These are phyloP conservation scores for Rhynchosporium secalis DNA, from an alignment of 2,329 filamentous ascomycete genomes.

Conservation along the genomic window DNA sequence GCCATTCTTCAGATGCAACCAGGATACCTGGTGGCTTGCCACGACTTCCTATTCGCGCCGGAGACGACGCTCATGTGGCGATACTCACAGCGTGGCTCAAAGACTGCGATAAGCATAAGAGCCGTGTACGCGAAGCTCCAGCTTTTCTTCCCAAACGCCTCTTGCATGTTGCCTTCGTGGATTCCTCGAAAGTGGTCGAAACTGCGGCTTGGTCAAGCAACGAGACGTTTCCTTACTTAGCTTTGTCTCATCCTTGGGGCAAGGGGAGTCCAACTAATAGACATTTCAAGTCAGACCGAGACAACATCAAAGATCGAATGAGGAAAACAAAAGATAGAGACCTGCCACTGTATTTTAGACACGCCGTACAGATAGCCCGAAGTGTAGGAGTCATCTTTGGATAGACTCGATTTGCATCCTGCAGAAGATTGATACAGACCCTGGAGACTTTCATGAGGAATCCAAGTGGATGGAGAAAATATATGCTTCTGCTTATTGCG, in stretches of 20 bases:
- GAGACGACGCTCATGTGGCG: background rate
- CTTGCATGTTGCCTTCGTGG: too few relatives aligned
- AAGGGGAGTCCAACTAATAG: conserved; percentile 7
- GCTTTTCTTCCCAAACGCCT: too few relatives aligned
- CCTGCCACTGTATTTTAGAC: conserved; percentile 32
- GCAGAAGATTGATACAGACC: conserved; percentile 32
- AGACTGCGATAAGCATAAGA: conserved; percentile 2
- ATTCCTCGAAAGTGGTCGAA: too few relatives aligned
- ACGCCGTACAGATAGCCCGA: conserved; percentile 36
- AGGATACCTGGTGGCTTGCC: conserved; percentile 7
- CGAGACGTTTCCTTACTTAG: conserved; percentile 24
- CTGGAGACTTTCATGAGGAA: conserved; percentile 34
- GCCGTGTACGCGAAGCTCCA: background rate
- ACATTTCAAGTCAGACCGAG: conserved; percentile 7
- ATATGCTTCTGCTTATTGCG: conserved; percentile 27
- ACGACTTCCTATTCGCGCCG: background rate
- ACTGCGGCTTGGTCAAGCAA: background rate
- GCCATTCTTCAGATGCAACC: too few relatives aligned
- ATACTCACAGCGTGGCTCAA: background rate
- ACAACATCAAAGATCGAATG: conserved; percentile 11
- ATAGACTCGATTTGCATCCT: conserved; percentile 41
- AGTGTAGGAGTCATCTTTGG: conserved; percentile 38
- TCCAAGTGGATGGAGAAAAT: conserved; percentile 33
- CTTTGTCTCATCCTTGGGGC: conserved; percentile 38
- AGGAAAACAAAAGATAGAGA: conserved; percentile 20